Base-by-base conservation (phyloP, 495 filamentous ascomycete genomes). In the Aspergillus indologenus region DNA sequence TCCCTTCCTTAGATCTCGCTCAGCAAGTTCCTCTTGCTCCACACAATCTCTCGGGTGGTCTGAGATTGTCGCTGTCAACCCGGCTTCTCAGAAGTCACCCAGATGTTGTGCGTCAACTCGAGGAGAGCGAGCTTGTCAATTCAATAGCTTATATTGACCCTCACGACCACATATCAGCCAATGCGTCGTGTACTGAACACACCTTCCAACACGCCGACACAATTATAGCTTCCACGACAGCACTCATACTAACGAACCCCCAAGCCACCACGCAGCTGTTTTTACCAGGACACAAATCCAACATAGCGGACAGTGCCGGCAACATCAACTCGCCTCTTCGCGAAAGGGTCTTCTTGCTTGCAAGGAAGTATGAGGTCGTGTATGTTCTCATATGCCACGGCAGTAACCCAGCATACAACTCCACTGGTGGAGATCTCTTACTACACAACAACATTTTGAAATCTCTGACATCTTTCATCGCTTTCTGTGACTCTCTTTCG, bases 241-340 rank as follows among this genome's bases (percentile, higher is more conserved):
- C 89, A 0, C 73, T 96, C 15, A 65, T 95, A 11, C 65, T 87
- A 7, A 90, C 90, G 11, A 89, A 85, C 1, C 75, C 91, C 6
- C 84, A 92, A 61, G 83, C 85, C 61, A 83, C 89, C 51, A 89
- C 88, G 31, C 91, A 96, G 64, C 79, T 80, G 49, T 70, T 78
- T 26, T 74, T 90, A 0, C 90, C 90, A 0, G 89, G 88, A 1
- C 78, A 85, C 50, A 70, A 54, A 24, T 57, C 65, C 21, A 57
- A 26, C 8, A 66, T 57, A 9, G 21, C 59, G 0, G 54, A 45
- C 26, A 45, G 23, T 0, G 47, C 55, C 20, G 58, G 51, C 18
- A 31, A 51, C 8, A 57, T 75, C 19, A 72, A 73, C 42, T 76
- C 75, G 1, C 75, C 76, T 3, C 73, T 91, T 49, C 77, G 81